Evolutionary conservation across 2,329 filamentous ascomycete genomes (phyloP).

Genomic region (Hirsutella minnesotensis): DNA sequence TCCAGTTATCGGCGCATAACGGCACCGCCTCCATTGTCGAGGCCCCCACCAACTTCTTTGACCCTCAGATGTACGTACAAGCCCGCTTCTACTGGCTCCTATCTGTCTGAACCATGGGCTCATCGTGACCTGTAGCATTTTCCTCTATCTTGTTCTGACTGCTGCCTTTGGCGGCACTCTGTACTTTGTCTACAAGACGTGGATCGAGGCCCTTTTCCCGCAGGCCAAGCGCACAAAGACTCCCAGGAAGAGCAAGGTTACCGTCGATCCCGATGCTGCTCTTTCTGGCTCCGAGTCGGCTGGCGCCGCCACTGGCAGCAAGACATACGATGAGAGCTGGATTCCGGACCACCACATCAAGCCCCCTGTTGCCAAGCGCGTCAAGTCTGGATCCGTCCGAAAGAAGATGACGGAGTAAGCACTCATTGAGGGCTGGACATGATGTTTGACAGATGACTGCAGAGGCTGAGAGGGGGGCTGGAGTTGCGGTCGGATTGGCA

Average conservation of each 20-base stretch:
- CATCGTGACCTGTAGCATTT: constrained; percentile 53
- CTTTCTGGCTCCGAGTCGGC: constrained; percentile 61
- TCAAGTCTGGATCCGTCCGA: constrained; percentile 43
- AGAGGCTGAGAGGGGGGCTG: too few species aligned
- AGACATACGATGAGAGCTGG: constrained; percentile 85
- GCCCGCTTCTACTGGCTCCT: not conserved
- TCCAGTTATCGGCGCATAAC: constrained; percentile 71
- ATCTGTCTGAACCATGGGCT: not conserved
- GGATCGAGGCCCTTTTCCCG: constrained; percentile 92
- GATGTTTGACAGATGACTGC: too few species aligned
- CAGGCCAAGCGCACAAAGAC: constrained; percentile 63
- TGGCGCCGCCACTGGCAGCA: constrained; percentile 54
- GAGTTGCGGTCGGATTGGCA: too few species aligned
- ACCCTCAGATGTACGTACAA: constrained; percentile 77
- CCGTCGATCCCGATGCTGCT: constrained; percentile 45
- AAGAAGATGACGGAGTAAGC: constrained; percentile 25
- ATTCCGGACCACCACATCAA: constrained; percentile 84
- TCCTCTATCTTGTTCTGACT: constrained; percentile 88
- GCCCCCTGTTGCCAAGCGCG: constrained; percentile 61
- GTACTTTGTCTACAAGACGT: constrained; percentile 98
- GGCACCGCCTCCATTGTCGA: constrained; percentile 80
- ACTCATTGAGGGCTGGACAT: too few species aligned
- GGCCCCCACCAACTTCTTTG: constrained; percentile 79
- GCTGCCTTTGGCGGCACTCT: constrained; percentile 66
- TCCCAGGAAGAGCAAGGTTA: constrained; percentile 54